Base-by-base conservation (phyloP, 768 basidiomycete species). In the Boletus rex-veris region DNA sequence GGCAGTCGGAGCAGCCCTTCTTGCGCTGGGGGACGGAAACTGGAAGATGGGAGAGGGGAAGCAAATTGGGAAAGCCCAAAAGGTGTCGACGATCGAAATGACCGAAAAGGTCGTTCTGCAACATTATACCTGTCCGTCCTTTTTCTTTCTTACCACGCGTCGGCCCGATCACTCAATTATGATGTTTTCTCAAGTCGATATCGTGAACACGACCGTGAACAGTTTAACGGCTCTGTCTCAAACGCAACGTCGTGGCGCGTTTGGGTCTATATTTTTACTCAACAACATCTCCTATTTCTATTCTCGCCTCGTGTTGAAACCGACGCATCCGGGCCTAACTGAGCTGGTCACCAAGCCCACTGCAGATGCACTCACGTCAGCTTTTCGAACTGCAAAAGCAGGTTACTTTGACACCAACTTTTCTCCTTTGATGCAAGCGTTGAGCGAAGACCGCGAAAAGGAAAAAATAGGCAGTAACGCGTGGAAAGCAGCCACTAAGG, bases 21-120 rank as follows among this genome's bases (percentile, higher is more conserved):
- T 82, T 38, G 80, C 83, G 3, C 78, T 93, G 1, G 91, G 91
- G 0, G 90, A 93, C 55, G 91, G 91, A 10, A 92, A 92, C 59
- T 92, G 91, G 91, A 89, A 83, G 70, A 92, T 93, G 90, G 91
- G 91, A 5, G 89, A 90, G 55, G 90, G 89, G 6, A 77, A 88
- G 19, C 77, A 79, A 60, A 82, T 86, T 7, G 80, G 80, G 10
- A 82, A 81, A 59, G 66, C 64, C 3, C 57, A 69, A 7, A 80
- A 80, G 50, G 24, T 21, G 3, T 30, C 52, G 16, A 58, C 72
- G 2, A 74, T 73, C 5, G 85, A 83, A 30, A 75, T 75, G 10
- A 84, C 84, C 51, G 83, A 86, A 61, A 72, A 70, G 37, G 71
- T 77, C 16, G 75, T 92, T 11, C 71, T 91, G 21, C 86, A 92